These are phyloP conservation scores for Rhipidocladum racemiflorum DNA, from an alignment of 176 grass and related monocot genomes.

Conservation along the genomic window DNA sequence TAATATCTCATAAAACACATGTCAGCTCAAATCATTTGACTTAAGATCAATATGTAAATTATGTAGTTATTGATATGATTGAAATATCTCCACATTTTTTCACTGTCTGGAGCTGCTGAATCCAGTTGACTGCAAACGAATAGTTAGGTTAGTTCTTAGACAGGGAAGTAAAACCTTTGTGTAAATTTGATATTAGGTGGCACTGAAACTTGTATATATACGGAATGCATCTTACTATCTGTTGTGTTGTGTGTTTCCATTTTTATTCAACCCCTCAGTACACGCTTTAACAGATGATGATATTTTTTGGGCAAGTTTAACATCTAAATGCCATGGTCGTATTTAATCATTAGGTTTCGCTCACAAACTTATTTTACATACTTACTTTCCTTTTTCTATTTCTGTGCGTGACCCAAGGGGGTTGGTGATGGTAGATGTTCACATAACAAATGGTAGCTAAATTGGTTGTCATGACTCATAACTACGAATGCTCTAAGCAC, in stretches of 20 bases:
- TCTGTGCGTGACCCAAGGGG: neutral
- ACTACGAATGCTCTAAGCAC: neutral
- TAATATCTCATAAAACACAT: constrained; percentile 13
- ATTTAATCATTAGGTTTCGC: neutral
- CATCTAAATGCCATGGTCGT: neutral
- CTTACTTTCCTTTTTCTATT: neutral
- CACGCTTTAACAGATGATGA: neutral
- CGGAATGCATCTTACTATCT: neutral
- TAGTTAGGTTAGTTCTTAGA: constrained; percentile 10
- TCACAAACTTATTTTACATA: neutral
- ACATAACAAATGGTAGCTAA: constrained; percentile 19
- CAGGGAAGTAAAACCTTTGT: neutral
- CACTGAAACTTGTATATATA: constrained; percentile 13
- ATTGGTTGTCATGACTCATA: neutral
- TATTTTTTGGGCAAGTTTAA: constrained; percentile 14
- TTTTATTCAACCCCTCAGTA: neutral
- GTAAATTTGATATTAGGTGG: neutral
- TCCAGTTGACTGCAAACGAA: neutral
- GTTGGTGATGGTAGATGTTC: neutral
- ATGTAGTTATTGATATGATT: neutral
- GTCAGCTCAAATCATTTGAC: neutral
- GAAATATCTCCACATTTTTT: constrained; percentile 12
- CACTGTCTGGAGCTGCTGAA: neutral
- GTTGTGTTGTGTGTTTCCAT: neutral
- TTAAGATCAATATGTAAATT: constrained; percentile 7